Percentiles rank a stretch among this genome's conserved stretches.
Evolutionary conservation across 2,329 filamentous ascomycete species (phyloP).

Genomic region (Westerdykella sp.): DNA sequence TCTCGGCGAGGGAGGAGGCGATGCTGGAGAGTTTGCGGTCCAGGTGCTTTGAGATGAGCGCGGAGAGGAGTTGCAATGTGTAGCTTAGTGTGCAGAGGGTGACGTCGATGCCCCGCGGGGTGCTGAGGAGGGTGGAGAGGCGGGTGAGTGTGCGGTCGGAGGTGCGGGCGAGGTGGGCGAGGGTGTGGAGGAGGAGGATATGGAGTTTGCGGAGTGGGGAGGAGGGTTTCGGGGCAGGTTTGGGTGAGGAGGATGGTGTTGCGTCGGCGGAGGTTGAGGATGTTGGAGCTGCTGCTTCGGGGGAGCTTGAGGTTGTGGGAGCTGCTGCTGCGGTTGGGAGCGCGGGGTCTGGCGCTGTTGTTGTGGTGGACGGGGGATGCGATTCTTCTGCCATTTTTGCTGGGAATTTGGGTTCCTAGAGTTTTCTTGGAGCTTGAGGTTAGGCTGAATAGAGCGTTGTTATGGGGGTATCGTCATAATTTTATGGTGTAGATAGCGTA

Average conservation of each 20-base stretch:
- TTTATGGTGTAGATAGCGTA: no score
- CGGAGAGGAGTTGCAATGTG: slow-evolving; percentile 39
- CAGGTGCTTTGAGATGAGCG: slow-evolving; percentile 36
- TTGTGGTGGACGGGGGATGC: not conserved
- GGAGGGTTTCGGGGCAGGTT: slow-evolving; percentile 11
- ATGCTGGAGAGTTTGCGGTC: slow-evolving; percentile 29
- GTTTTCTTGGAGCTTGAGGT: no score
- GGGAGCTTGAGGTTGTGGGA: slow-evolving; percentile 4
- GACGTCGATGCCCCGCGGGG: slow-evolving; percentile 36
- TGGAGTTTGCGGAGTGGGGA: slow-evolving; percentile 1
- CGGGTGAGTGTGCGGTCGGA: slow-evolving; percentile 31
- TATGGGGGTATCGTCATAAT: no score
- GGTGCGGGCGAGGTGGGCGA: slow-evolving; percentile 16
- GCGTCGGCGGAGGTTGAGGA: slow-evolving; percentile 5
- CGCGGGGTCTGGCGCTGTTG: not conserved
- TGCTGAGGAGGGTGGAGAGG: slow-evolving; percentile 36
- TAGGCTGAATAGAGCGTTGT: no score
- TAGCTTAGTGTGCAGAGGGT: slow-evolving; percentile 41
- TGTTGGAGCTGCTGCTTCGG: slow-evolving; percentile 6
- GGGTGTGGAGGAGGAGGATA: slow-evolving; percentile 6
- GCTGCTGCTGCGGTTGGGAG: not conserved
- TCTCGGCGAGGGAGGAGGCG: slow-evolving; percentile 33
- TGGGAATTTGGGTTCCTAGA: not conserved
- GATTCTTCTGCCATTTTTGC: not conserved
- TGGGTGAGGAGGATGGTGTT: not conserved